Percentiles rank a stretch among this genome's conserved stretches.
phyloP scores from a whole-genome alignment of 2,329 filamentous ascomycete genomes.

The Botryotinia convoluta region DNA sequence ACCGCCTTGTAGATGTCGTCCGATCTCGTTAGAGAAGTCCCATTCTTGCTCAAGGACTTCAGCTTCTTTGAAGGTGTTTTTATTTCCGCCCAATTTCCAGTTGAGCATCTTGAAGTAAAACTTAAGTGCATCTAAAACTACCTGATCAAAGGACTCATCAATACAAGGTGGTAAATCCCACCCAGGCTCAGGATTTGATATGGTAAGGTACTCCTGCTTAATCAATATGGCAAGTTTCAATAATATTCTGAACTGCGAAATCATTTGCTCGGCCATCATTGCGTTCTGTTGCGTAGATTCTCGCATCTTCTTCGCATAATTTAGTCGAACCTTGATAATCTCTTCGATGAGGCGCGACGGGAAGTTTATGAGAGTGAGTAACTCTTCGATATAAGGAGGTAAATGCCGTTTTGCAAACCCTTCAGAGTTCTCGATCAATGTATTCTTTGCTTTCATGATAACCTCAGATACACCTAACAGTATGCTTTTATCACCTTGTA shows the following conservation, averaged over 20 bases:
- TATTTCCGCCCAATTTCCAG: slow-evolving; percentile 95
- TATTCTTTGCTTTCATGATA: slow-evolving; percentile 90
- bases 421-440: slow-evolving; percentile 80
- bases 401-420: slow-evolving; percentile 86
- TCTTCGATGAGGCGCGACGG: slow-evolving; percentile 94
- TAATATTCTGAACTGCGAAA: slow-evolving; percentile 90
- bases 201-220: slow-evolving; percentile 81
- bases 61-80: slow-evolving; percentile 98
- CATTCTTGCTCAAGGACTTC: slow-evolving; percentile 97
- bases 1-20: slow-evolving; percentile 84
- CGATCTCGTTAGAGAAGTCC: slow-evolving; percentile 95
- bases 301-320: slow-evolving; percentile 92
- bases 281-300: slow-evolving; percentile 88
- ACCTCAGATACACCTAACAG: slow-evolving; percentile 78
- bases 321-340: slow-evolving; percentile 87
- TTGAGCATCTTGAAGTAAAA: slow-evolving; percentile 99
- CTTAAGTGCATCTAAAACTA: slow-evolving; percentile 87
- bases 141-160: slow-evolving; percentile 90
- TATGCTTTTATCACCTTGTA: slow-evolving; percentile 86
- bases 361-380: slow-evolving; percentile 95
- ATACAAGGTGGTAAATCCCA: slow-evolving; percentile 97
- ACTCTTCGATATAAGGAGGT: slow-evolving; percentile 93
- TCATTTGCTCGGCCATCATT: slow-evolving; percentile 97
- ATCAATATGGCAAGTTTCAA: slow-evolving; percentile 89
- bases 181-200: slow-evolving; percentile 82